Percentiles rank a stretch among this genome's conserved stretches.
phyloP scores from a whole-genome alignment of 345 rosid species.

The Arabidopsis thaliana region DNA sequence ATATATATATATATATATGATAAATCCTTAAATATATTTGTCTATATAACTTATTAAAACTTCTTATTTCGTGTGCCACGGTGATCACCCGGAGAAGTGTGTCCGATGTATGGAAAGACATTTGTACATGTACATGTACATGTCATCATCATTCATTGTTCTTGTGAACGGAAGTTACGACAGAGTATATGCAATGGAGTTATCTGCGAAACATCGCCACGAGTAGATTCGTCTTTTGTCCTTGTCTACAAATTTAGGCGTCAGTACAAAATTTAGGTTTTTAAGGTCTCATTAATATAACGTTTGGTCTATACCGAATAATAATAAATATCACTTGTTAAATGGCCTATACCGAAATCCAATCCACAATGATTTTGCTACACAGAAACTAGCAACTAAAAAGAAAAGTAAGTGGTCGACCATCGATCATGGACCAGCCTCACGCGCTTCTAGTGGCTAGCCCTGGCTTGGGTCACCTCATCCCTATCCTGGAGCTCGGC shows the following conservation, averaged over 20 bases:
- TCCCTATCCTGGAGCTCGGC: constrained; percentile 63
- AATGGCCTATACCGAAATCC: constrained; percentile 1
- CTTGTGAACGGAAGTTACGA: not conserved
- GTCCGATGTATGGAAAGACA: not conserved
- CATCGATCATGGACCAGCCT: constrained; percentile 45
- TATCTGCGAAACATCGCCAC: not conserved
- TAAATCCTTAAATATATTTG: not conserved
- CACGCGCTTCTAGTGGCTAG: constrained; percentile 55
- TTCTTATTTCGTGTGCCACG: not conserved
- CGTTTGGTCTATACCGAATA: not conserved
- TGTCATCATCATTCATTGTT: not conserved
- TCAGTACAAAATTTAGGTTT: not conserved
- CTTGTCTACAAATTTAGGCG: not conserved
- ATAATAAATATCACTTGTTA: not conserved
- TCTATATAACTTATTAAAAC: not conserved
- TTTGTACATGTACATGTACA: not conserved
- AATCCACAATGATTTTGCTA: not conserved
- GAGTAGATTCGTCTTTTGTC: not conserved
- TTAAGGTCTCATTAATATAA: not conserved
- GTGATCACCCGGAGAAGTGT: not conserved
- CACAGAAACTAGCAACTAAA: not conserved
- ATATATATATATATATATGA: not conserved
- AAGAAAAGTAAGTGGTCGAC: not conserved
- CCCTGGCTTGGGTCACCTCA: constrained; percentile 70
- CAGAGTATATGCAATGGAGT: not conserved